Percentiles rank a stretch among this genome's conserved stretches.
These are phyloP conservation scores for Peronospora belbahrii DNA, from an alignment of 352 stramenopile species.

Conservation along the genomic window DNA sequence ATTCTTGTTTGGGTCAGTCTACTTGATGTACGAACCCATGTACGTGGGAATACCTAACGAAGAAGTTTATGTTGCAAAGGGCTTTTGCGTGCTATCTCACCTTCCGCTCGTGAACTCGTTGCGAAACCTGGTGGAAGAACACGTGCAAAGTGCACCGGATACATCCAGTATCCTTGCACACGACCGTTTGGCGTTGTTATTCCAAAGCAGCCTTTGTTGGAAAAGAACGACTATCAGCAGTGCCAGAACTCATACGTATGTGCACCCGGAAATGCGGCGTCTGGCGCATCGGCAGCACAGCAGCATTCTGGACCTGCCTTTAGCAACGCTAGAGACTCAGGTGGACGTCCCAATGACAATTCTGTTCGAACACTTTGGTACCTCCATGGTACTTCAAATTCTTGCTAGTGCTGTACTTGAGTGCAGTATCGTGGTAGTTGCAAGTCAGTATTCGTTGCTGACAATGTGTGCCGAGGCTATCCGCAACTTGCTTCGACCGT, in stretches of 20 bases:
- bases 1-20: constrained; percentile 71
- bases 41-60: constrained; percentile 37
- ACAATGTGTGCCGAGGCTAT: constrained; percentile 78
- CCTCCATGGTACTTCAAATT: constrained; percentile 59
- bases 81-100: constrained; percentile 59
- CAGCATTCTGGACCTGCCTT: constrained; percentile 33
- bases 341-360: constrained; percentile 63
- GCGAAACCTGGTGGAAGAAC: constrained; percentile 47
- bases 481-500: constrained; percentile 76
- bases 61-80: constrained; percentile 50
- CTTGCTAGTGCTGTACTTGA: constrained; percentile 80
- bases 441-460: constrained; percentile 73
- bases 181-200: constrained; percentile 38
- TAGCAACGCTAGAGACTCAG: constrained; percentile 33
- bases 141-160: constrained; percentile 29
- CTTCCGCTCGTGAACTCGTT: constrained; percentile 56
- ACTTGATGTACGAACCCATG: constrained; percentile 62
- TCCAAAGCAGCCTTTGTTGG: constrained; percentile 32
- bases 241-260: constrained; percentile 23
- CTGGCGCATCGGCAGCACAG: constrained; percentile 34
- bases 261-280: constrained; percentile 28
- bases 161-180: constrained; percentile 41
- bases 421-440: constrained; percentile 82
- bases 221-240: constrained; percentile 29
- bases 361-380: constrained; percentile 67